Conservation (phyloP, 495 filamentous ascomycete species). For the Daldinia concentrica region DNA sequence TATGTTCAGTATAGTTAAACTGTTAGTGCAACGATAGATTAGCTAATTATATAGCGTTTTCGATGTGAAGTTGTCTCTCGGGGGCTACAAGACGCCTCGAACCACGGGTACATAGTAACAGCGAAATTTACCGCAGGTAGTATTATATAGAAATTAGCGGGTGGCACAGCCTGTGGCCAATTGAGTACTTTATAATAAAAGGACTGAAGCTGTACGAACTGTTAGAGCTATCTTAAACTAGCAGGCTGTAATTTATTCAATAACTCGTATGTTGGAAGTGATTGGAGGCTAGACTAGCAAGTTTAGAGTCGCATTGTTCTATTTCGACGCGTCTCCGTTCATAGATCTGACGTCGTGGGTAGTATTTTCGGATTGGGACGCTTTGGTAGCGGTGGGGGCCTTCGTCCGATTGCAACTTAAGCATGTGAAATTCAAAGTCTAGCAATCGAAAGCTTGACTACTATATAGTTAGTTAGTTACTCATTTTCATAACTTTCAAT, state of each 20-base stretch:
- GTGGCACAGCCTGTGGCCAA: not conserved
- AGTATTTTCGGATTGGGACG: not conserved
- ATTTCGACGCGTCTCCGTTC: not conserved
- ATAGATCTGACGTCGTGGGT: not conserved
- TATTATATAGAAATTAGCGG: not conserved
- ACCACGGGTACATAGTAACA: not conserved
- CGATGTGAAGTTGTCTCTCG: not conserved
- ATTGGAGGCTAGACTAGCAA: not conserved
- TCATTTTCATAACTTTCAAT: not conserved
- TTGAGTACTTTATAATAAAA: constrained; percentile 1
- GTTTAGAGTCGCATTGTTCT: not conserved
- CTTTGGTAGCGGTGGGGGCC: not conserved
- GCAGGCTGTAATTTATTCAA: not conserved
- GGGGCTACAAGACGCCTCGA: not conserved
- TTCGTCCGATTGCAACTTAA: not conserved
- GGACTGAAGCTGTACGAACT: not conserved
- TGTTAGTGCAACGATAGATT: not conserved
- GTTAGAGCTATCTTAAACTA: not conserved
- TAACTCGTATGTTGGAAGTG: not conserved
- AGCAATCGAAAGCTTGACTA: not conserved
- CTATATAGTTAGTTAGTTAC: too few species aligned
- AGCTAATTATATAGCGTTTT: not conserved
- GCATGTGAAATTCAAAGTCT: not conserved
- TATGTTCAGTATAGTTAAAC: not conserved
- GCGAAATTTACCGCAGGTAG: not conserved